A percentile compares a stretch with the other conserved stretches of the same genome.
These are phyloP conservation scores for Diutina catenulata DNA, from an alignment of 1,139 yeast species.

Conservation along the genomic window DNA sequence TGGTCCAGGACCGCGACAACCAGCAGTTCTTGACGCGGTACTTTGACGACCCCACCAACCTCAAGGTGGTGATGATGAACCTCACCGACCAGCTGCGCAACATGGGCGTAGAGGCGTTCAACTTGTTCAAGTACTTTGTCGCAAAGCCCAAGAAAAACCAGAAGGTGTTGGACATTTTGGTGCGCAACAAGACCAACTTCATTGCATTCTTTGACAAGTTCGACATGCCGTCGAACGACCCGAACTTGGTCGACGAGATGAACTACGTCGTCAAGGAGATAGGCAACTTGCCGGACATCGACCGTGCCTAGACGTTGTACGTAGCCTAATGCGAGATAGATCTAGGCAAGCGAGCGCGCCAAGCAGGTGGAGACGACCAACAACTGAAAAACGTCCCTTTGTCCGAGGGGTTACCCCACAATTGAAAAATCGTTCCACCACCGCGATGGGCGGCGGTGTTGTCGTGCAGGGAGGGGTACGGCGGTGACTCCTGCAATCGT, in stretches of 20 bases:
- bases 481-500: no score
- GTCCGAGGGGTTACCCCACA: no score
- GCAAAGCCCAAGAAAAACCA: slow-evolving; percentile 90
- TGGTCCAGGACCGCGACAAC: slow-evolving; percentile 67
- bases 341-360: no score
- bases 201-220: slow-evolving; percentile 58
- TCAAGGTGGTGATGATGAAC: slow-evolving; percentile 76
- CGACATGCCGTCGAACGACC: slow-evolving; percentile 54
- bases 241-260: slow-evolving; percentile 65
- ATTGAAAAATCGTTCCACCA: no score
- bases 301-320: no score
- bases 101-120: slow-evolving; percentile 82
- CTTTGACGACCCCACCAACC: slow-evolving; percentile 69
- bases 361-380: no score
- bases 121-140: slow-evolving; percentile 83
- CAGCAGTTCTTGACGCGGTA: slow-evolving; percentile 64
- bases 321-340: no score
- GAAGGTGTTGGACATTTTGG: slow-evolving; percentile 66
- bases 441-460: no score
- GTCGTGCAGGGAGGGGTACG: no score
- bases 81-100: slow-evolving; percentile 84
- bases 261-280: slow-evolving; percentile 71
- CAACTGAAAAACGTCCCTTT: no score
- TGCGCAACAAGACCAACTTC: slow-evolving; percentile 71
- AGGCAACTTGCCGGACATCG: slow-evolving; percentile 40